A percentile compares a stretch with the other conserved stretches of the same genome.
phyloP scores from a whole-genome alignment of 495 filamentous ascomycete species.

The Bathelium albidoporum region DNA sequence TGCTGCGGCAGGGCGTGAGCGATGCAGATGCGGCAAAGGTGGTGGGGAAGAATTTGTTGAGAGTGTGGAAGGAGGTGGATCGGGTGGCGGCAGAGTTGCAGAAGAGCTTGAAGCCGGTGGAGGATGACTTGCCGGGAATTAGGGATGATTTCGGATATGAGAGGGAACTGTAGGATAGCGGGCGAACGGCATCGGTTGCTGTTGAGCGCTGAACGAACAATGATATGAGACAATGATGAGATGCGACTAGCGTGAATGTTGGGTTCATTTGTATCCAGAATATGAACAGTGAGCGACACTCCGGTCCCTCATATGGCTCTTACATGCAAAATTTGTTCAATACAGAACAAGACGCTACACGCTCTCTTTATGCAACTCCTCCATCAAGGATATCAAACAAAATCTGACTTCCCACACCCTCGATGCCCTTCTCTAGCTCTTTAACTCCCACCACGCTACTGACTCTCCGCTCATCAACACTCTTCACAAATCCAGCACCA shows the following conservation, averaged over 20 bases:
- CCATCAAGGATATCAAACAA: constrained; percentile 29
- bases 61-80: constrained; percentile 37
- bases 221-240: neutral
- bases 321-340: neutral
- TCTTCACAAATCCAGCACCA: constrained; percentile 22
- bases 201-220: neutral
- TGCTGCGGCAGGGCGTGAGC: constrained; percentile 30
- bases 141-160: neutral
- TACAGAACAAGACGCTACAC: neutral
- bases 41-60: constrained; percentile 31
- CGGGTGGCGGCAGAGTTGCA: constrained; percentile 29
- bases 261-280: neutral
- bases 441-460: constrained; percentile 24
- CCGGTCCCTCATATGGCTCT: no score
- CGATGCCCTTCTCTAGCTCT: constrained; percentile 23
- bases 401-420: constrained; percentile 27
- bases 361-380: neutral
- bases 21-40: constrained; percentile 32
- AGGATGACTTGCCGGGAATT: constrained; percentile 22
- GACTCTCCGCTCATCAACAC: constrained; percentile 29
- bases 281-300: no score
- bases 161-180: neutral
- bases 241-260: neutral
- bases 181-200: neutral
- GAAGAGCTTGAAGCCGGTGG: constrained; percentile 23